phyloP scores from a whole-genome alignment of 495 filamentous ascomycete genomes.

The Aspergillus nanangensis region DNA sequence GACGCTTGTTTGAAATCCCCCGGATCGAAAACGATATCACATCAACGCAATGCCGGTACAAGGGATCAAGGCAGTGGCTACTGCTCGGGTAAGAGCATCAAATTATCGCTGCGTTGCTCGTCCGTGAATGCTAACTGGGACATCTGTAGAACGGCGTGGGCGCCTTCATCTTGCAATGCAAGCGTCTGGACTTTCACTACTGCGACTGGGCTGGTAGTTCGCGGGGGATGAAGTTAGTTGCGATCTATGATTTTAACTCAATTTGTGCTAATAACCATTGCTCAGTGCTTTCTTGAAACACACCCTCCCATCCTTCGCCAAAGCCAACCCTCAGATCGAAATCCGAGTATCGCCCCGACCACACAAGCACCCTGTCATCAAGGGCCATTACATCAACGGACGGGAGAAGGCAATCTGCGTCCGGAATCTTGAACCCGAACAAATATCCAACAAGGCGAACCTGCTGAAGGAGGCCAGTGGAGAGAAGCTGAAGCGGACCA shows the following conservation, averaged over 20 bases:
- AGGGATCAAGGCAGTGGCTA: constrained; percentile 44
- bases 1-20: constrained; percentile 1
- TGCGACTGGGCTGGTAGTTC: constrained; percentile 93
- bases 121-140: constrained; percentile 4
- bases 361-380: constrained; percentile 78
- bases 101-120: background rate
- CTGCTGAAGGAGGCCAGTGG: constrained; percentile 79
- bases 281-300: constrained; percentile 74
- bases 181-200: constrained; percentile 90
- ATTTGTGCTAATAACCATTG: background rate
- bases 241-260: background rate
- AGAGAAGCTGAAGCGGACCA: constrained; percentile 74
- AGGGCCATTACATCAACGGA: constrained; percentile 88
- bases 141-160: constrained; percentile 81
- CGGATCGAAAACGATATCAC: constrained; percentile 11
- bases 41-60: constrained; percentile 62
- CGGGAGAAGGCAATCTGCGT: constrained; percentile 83
- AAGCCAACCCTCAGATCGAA: constrained; percentile 80
- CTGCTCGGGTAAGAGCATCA: constrained; percentile 32
- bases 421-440: constrained; percentile 72
- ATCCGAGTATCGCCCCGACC: constrained; percentile 87
- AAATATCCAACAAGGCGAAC: constrained; percentile 77
- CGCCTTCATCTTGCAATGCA: constrained; percentile 96
- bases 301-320: constrained; percentile 70
- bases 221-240: constrained; percentile 85